These are phyloP conservation scores for Musa balbisiana DNA, from an alignment of 202 grass and related monocot species.

Conservation along the genomic window DNA sequence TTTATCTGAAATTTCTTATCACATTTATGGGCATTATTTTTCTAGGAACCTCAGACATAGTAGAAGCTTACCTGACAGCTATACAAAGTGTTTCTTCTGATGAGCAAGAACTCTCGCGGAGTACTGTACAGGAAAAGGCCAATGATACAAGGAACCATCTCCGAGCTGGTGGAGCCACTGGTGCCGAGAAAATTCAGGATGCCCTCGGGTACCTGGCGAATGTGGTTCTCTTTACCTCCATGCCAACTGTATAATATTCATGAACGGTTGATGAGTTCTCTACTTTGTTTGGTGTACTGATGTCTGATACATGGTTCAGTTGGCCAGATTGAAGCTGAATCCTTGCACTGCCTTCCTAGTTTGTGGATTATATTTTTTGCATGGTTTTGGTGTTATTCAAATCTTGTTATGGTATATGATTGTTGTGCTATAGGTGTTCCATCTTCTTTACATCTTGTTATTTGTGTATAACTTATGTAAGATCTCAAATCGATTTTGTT, in stretches of 20 bases:
- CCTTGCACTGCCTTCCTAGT: neutral
- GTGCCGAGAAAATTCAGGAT: conserved; percentile 70
- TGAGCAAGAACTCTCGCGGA: conserved; percentile 32
- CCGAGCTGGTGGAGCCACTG: conserved; percentile 46
- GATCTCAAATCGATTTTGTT: too few species aligned
- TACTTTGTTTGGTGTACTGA: neutral
- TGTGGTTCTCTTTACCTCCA: conserved; percentile 76
- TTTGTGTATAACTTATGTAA: too few species aligned
- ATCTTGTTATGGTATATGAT: neutral
- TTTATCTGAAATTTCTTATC: neutral
- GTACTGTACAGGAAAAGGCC: conserved; percentile 59
- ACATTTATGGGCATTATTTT: neutral
- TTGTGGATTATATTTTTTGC: neutral
- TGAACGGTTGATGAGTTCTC: neutral
- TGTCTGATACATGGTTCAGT: neutral
- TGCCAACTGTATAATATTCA: conserved; percentile 49
- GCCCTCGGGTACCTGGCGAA: conserved; percentile 66
- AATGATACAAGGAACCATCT: conserved; percentile 62
- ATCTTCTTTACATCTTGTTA: too few species aligned
- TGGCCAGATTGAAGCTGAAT: neutral
- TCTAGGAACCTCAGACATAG: conserved; percentile 72
- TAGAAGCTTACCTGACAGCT: conserved; percentile 58
- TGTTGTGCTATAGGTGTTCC: neutral
- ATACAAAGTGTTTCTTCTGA: conserved; percentile 41
- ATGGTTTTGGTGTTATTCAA: neutral